Conservation (phyloP, 805 yeast genomes). For the Clavispora asparagi region DNA sequence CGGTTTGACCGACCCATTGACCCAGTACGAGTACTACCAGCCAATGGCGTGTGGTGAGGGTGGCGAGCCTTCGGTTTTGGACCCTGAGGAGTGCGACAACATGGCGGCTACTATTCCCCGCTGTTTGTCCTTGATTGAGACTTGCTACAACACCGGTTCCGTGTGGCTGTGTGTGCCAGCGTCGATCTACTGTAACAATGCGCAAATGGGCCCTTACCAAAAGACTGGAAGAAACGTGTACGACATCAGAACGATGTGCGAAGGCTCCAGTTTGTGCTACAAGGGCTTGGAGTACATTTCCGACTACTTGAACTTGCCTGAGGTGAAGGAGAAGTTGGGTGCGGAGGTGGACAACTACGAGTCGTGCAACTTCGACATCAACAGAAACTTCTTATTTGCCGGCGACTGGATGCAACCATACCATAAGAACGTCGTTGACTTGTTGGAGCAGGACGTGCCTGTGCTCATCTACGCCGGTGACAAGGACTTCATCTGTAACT, state of each 20-base stretch:
- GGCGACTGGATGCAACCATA: conserved; percentile 94
- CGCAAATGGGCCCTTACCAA: conserved; percentile 53
- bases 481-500: conserved; percentile 87
- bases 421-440: conserved; percentile 63
- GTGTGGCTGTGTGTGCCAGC: conserved; percentile 92
- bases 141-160: conserved; percentile 72
- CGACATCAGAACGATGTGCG: conserved; percentile 80
- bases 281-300: conserved; percentile 71
- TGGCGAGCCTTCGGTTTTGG: conserved; percentile 71
- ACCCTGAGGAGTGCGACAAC: conserved; percentile 61
- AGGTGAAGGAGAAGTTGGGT: conserved; percentile 78
- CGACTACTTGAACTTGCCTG: conserved; percentile 68
- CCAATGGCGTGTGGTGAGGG: conserved; percentile 96
- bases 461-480: conserved; percentile 92
- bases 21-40: conserved; percentile 39
- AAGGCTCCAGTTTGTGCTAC: conserved; percentile 68
- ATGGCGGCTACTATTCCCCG: conserved; percentile 64
- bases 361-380: conserved; percentile 74
- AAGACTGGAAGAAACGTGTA: conserved; percentile 86
- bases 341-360: conserved; percentile 79
- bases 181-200: conserved; percentile 80
- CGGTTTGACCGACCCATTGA: conserved; percentile 79
- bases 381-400: conserved; percentile 72
- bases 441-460: conserved; percentile 63
- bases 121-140: conserved; percentile 68